A percentile compares a stretch with the other conserved stretches of the same genome.
phyloP scores from a whole-genome alignment of 2,329 filamentous ascomycete species.

The Penicillium sp. region DNA sequence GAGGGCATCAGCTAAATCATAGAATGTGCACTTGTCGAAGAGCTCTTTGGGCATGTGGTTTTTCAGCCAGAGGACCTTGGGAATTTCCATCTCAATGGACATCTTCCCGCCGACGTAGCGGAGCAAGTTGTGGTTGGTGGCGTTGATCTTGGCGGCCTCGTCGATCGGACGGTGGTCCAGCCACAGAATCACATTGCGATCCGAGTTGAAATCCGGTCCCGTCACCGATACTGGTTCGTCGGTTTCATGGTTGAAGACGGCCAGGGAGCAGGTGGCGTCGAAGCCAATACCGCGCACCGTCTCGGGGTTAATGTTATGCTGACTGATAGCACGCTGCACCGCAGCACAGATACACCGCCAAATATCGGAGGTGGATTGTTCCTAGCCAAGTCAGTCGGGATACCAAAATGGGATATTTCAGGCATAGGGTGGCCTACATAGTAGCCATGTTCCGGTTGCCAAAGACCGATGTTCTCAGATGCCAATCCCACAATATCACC shows the following conservation, averaged over 20 bases:
- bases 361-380: constrained; percentile 97
- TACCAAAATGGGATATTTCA: background rate
- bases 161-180: constrained; percentile 88
- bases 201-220: constrained; percentile 78
- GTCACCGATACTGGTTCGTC: constrained; percentile 90
- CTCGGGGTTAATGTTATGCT: constrained; percentile 71
- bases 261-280: constrained; percentile 95
- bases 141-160: constrained; percentile 91
- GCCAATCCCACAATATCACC: constrained; percentile 77
- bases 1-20: constrained; percentile 86
- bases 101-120: constrained; percentile 96
- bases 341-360: constrained; percentile 92
- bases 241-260: constrained; percentile 83
- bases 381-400: constrained; percentile 48
- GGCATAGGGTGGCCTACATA: constrained; percentile 53
- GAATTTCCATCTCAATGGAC: constrained; percentile 99
- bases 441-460: constrained; percentile 70
- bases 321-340: constrained; percentile 73
- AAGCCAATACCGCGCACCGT: constrained; percentile 89
- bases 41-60: constrained; percentile 92
- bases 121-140: constrained; percentile 83
- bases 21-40: constrained; percentile 93
- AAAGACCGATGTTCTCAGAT: constrained; percentile 71
- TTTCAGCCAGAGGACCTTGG: constrained; percentile 97
- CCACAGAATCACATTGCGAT: constrained; percentile 95